Conservation (phyloP, 345 rosid genomes). For the Citrus cavaleriei region DNA sequence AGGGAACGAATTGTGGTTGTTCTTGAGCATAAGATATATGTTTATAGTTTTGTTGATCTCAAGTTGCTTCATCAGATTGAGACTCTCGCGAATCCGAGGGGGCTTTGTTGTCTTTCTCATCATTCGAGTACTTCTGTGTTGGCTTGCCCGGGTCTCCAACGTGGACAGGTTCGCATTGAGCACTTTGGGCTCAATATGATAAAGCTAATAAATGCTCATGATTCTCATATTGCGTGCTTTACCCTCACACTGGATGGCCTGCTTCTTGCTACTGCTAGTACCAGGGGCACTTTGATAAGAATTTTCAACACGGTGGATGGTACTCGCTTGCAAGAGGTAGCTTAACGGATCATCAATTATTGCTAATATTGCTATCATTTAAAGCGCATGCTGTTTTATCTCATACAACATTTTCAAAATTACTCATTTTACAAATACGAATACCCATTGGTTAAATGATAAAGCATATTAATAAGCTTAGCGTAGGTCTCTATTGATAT, state of each 20-base stretch:
- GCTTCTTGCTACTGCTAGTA: slow-evolving; percentile 90
- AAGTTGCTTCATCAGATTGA: slow-evolving; percentile 88
- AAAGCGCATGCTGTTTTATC: not conserved
- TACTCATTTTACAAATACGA: not conserved
- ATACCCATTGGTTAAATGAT: not conserved
- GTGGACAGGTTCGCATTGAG: slow-evolving; percentile 76
- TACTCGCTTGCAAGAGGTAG: slow-evolving; percentile 82
- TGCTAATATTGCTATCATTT: not conserved
- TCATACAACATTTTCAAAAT: not conserved
- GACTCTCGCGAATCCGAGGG: slow-evolving; percentile 74
- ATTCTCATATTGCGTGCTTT: slow-evolving; percentile 70
- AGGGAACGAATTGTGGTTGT: slow-evolving; percentile 73
- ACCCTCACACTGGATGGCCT: slow-evolving; percentile 86
- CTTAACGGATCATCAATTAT: not conserved
- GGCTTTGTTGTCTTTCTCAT: slow-evolving; percentile 88
- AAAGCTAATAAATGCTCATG: slow-evolving; percentile 73
- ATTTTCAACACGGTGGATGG: slow-evolving; percentile 96
- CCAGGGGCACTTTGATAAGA: slow-evolving; percentile 83
- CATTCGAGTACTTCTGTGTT: slow-evolving; percentile 65
- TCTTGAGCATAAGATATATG: slow-evolving; percentile 86
- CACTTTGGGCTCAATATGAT: slow-evolving; percentile 81
- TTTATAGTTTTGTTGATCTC: slow-evolving; percentile 66
- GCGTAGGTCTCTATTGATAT: not conserved
- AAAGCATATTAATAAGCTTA: not conserved
- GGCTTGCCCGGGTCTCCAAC: slow-evolving; percentile 83